Evolutionary conservation across 2,329 filamentous ascomycete species (phyloP).

Genomic region (Rhinocladiella mackenziei): DNA sequence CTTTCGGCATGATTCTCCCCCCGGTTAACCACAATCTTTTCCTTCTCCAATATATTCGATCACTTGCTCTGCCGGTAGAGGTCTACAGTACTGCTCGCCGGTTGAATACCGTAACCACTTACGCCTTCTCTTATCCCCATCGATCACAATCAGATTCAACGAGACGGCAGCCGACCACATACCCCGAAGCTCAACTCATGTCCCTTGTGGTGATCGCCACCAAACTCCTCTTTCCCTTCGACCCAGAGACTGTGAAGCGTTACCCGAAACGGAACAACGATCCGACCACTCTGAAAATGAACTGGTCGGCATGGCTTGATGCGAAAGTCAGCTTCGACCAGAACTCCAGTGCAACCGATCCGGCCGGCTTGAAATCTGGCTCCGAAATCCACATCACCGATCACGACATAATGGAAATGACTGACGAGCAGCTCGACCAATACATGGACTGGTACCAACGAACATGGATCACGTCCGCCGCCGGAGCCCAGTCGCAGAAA

Average conservation of each 20-base stretch:
- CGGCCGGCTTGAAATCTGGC: conserved; percentile 27
- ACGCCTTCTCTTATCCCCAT: conserved; percentile 57
- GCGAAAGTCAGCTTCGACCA: conserved; percentile 39
- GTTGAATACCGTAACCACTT: conserved; percentile 50
- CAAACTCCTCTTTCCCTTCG: conserved; percentile 76
- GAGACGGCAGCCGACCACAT: conserved; percentile 46
- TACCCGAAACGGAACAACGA: conserved; percentile 51
- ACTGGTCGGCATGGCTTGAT: conserved; percentile 69
- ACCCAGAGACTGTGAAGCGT: conserved; percentile 55
- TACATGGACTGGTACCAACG: conserved; percentile 77
- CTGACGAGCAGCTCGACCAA: conserved; percentile 60
- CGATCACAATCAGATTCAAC: conserved; percentile 1
- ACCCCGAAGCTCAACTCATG: conserved; percentile 72
- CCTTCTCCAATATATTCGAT: conserved; percentile 64
- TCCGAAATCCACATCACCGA: conserved; percentile 56
- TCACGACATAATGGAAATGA: conserved; percentile 60
- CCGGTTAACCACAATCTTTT: conserved; percentile 66
- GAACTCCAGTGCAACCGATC: no score
- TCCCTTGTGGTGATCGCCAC: conserved; percentile 68
- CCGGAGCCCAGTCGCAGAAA: conserved; percentile 41
- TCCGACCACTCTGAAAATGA: conserved; percentile 56
- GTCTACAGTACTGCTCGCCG: conserved; percentile 57
- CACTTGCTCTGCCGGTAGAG: conserved; percentile 71
- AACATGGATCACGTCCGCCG: conserved; percentile 51
- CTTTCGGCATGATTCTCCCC: conserved; percentile 69